phyloP scores from a whole-genome alignment of 2,329 filamentous ascomycete species.

The Emmonsia crescens region DNA sequence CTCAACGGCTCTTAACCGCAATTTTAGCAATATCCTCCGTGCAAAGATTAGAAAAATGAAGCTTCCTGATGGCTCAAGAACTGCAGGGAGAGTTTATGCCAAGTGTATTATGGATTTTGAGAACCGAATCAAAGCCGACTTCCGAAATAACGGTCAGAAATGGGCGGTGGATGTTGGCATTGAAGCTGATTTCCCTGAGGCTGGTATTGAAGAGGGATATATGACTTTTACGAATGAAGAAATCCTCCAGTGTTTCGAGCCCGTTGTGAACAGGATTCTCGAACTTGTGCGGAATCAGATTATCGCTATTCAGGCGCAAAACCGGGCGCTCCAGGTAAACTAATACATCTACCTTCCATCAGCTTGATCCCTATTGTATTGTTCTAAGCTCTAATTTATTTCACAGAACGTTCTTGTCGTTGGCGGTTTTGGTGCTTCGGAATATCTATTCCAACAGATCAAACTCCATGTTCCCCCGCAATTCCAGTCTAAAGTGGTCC shows the following conservation, averaged over 20 bases:
- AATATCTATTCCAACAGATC: conserved; percentile 99
- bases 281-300: conserved; percentile 97
- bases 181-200: conserved; percentile 94
- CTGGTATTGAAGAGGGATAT: conserved; percentile 95
- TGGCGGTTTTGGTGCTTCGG: conserved; percentile 93
- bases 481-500: conserved; percentile 95
- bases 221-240: conserved; percentile 99
- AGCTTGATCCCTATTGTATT: background rate
- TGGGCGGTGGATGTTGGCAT: conserved; percentile 99
- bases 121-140: conserved; percentile 98
- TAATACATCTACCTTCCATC: background rate
- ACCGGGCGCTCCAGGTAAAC: conserved; percentile 68
- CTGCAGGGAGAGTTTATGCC: conserved; percentile 93
- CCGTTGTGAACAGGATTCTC: conserved; percentile 91
- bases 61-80: conserved; percentile 90
- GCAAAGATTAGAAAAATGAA: conserved; percentile 99
- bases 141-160: conserved; percentile 97
- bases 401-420: conserved; percentile 80
- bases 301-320: conserved; percentile 96
- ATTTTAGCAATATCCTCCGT: conserved; percentile 94
- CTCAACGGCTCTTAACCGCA: conserved; percentile 94
- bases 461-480: conserved; percentile 96
- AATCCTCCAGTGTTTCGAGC: conserved; percentile 97
- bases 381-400: conserved; percentile 14
- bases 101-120: conserved; percentile 99